Evolutionary conservation across 2,329 filamentous ascomycete species (phyloP).

Genomic region (Capronia americana): DNA sequence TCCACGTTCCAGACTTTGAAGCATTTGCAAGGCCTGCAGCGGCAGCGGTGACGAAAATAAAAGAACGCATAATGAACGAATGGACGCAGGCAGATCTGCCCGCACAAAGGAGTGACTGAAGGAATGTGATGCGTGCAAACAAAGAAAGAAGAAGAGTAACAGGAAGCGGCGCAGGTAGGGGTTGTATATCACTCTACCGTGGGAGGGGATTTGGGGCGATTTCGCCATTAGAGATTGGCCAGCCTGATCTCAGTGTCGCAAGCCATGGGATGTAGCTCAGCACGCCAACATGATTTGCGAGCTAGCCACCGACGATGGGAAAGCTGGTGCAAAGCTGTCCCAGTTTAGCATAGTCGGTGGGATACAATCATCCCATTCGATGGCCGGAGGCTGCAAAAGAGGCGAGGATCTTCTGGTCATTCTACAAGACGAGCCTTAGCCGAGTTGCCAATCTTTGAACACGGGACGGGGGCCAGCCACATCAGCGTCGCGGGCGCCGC

Average conservation of each 20-base stretch:
- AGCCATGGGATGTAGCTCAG: slow-evolving; percentile 15
- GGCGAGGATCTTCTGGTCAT: slow-evolving; percentile 17
- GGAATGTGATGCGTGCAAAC: slow-evolving; percentile 20
- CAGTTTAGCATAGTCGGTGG: slow-evolving; percentile 30
- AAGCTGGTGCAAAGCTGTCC: slow-evolving; percentile 24
- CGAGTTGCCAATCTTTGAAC: slow-evolving; percentile 27
- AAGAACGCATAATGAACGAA: slow-evolving; percentile 36
- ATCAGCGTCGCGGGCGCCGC: slow-evolving; percentile 7
- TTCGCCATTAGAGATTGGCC: slow-evolving; percentile 15
- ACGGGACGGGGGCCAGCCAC: slow-evolving; percentile 21
- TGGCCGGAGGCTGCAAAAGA: not conserved
- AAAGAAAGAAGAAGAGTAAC: slow-evolving; percentile 8
- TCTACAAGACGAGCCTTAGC: slow-evolving; percentile 12
- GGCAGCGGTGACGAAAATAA: slow-evolving; percentile 32
- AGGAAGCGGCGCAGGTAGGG: slow-evolving; percentile 7
- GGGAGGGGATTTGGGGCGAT: not conserved
- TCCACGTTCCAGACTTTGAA: slow-evolving; percentile 1
- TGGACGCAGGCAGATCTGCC: slow-evolving; percentile 34
- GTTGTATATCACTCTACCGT: slow-evolving; percentile 27
- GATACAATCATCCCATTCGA: slow-evolving; percentile 3
- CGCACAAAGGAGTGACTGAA: slow-evolving; percentile 35
- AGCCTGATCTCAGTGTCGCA: slow-evolving; percentile 24
- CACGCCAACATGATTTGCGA: slow-evolving; percentile 10
- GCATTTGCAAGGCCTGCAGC: slow-evolving; percentile 27
- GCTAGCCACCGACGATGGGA: slow-evolving; percentile 6